Evolutionary conservation across 1,139 yeast species (phyloP), one percentile per base, ranked within the genome.

Genomic region (Saccharomyces pastorianus): DNA sequence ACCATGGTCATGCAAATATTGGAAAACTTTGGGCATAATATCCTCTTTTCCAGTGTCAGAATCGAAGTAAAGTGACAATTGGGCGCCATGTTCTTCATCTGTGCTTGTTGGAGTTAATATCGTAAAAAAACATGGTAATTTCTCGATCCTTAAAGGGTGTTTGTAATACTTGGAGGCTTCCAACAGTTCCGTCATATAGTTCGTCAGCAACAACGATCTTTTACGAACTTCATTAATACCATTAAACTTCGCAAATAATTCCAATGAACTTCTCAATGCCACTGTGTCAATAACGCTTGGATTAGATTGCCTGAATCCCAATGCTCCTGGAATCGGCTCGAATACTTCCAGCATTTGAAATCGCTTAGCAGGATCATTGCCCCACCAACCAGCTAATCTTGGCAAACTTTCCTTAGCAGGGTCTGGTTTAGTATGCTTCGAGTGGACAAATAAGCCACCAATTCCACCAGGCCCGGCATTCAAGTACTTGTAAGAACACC

Each of bases 351-450:
- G 70, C 98, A 91, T 91, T 61, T 83, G 76, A 68, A 91, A 91
- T 57, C 97, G 74, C 32, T 81, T 82, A 1, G 65, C 61, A 0
- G 84, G 74, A 61, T 86, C 82, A 66, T 88, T 90, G 0, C 97
- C 97, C 97, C 98, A 91, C 98, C 98, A 91, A 0, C 98, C 98
- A 0, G 96, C 96, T 54, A 88, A 74, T 59, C 97, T 75, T 1
- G 96, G 86, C 41, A 79, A 65, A 52, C 75, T 75, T 47, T 71
- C 70, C 14, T 66, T 59, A 27, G 63, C 65, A 52, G 71, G 62
- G 64, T 65, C 73, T 59, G 66, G 63, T 64, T 25, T 64, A n/a
- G 80, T 76, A 65, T 72, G 74, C 52, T 64, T 70, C 47, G 81
- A 84, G 67, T 89, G 82, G 28, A 90, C 85, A 64, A 81, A 90